Percentiles rank a stretch among this genome's conserved stretches.
Conservation (phyloP, 2,329 filamentous ascomycete genomes). For the Fusarium citri region DNA sequence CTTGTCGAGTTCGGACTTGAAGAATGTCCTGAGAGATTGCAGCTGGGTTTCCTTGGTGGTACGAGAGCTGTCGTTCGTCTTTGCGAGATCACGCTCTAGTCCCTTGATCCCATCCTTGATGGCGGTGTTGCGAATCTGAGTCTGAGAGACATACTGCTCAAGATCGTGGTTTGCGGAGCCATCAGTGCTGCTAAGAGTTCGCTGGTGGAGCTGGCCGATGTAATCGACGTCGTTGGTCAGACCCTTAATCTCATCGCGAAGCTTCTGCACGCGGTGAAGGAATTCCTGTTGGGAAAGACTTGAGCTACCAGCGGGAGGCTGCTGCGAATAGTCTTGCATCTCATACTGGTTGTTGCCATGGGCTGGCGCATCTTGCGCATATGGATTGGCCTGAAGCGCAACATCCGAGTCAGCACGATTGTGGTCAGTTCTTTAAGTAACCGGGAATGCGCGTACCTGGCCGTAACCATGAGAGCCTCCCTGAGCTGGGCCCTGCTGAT, state of each 20-base stretch:
- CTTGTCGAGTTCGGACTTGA: constrained; percentile 76
- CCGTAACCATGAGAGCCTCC: constrained; percentile 60
- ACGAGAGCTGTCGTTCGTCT: constrained; percentile 70
- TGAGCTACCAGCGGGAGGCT: constrained; percentile 42
- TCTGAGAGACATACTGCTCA: constrained; percentile 75
- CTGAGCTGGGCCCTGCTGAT: constrained; percentile 64
- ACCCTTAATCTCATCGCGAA: constrained; percentile 74
- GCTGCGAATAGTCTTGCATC: constrained; percentile 64
- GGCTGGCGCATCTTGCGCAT: constrained; percentile 44
- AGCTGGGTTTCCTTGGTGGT: constrained; percentile 77
- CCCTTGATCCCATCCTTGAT: constrained; percentile 84
- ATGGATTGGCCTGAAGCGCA: constrained; percentile 45
- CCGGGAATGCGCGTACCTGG: constrained; percentile 53
- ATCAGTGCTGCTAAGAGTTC: constrained; percentile 75
- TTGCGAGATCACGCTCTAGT: constrained; percentile 76
- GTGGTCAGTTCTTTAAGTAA: constrained; percentile 11
- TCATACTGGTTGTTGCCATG: constrained; percentile 61
- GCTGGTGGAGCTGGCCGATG: constrained; percentile 78
- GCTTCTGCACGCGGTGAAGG: constrained; percentile 72
- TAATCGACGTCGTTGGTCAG: constrained; percentile 75
- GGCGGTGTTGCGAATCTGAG: constrained; percentile 77
- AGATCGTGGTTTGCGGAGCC: constrained; percentile 66
- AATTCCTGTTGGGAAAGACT: constrained; percentile 73
- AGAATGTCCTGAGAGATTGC: constrained; percentile 75
- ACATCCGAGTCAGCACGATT: constrained; percentile 32